Evolutionary conservation across 495 filamentous ascomycete genomes (phyloP).

Genomic region (Tuber magnatum): DNA sequence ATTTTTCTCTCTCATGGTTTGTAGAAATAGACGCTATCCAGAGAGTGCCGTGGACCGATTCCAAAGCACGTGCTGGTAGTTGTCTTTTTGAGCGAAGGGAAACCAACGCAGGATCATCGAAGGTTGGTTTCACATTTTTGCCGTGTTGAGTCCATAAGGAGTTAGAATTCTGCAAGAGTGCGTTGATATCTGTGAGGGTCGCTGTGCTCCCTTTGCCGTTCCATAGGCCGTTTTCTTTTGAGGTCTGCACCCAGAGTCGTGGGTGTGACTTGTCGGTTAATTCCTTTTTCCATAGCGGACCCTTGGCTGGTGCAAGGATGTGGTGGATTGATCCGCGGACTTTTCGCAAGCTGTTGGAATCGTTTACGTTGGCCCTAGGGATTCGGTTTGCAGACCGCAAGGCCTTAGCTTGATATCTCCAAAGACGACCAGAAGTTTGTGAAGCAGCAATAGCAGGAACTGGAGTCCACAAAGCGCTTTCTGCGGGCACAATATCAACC

Average conservation of each 20-base stretch:
- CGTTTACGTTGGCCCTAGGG: conserved; percentile 1
- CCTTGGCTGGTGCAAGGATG: background rate
- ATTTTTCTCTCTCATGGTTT: background rate
- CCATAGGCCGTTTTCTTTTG: conserved; percentile 17
- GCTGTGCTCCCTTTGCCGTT: conserved; percentile 6
- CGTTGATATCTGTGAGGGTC: conserved; percentile 14
- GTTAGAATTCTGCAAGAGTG: conserved; percentile 6
- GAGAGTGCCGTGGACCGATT: conserved; percentile 17
- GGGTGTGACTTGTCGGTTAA: conserved; percentile 21
- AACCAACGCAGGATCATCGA: conserved; percentile 9
- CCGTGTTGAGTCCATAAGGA: conserved; percentile 12
- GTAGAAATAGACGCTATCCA: background rate
- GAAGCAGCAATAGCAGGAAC: conserved; percentile 1
- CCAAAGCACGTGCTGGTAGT: background rate
- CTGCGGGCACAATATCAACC: background rate
- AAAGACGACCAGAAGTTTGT: conserved; percentile 6
- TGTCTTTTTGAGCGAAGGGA: conserved; percentile 11
- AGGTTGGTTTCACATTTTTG: conserved; percentile 9
- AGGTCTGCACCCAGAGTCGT: conserved; percentile 7
- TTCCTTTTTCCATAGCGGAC: background rate
- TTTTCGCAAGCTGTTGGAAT: conserved; percentile 4
- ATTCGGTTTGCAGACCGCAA: conserved; percentile 4
- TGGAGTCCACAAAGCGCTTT: conserved; percentile 13
- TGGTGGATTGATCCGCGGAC: background rate
- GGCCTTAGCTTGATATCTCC: conserved; percentile 6